Evolutionary conservation across 129 eudicot species (phyloP), one percentile per base, ranked within the genome.

Genomic region (Flaveria brownii): DNA sequence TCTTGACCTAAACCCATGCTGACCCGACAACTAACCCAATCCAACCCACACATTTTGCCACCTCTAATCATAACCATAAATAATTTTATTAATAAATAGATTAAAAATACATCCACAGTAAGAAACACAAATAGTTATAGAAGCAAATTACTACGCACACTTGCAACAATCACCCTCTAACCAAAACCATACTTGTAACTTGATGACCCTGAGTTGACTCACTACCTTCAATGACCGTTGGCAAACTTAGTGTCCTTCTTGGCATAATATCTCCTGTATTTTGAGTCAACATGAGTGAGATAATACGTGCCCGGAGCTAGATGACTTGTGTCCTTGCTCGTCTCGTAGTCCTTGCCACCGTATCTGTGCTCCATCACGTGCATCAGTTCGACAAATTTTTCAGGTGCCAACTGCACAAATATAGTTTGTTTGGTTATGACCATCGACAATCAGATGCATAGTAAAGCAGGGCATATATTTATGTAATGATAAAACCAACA

Each of bases 331-430:
- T 94, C 99, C 82, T 91, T 94, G 87, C 85, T 91, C 7, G 99
- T 94, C 72, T 84, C 96, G 4, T 78, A 94, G 88, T 94, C 96
- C 75, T 94, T 94, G 28, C 83, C 97, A 6, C 99, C 99, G 28
- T 94, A 94, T 74, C 99, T 86, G 59, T 94, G 90, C 96, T 94
- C 99, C 99, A 94, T 91, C 39, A 94, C 67, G 77, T 94, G 75
- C 97, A 94, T 83, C 15, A 80, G 76, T 51, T 94, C 96, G 28
- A 91, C 92, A 65, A 94, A 91, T 70, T 94, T 87, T 78, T 89
- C 96, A 0, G 99, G 97, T 28, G 87, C 82, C 57, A 87, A 67
- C 98, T 94, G 88, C 84, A 68, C 2, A 43, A 9, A 17, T 5
- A 56, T 11, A 68, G 5, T 49, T 17, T 16, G 14, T 15, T 61